Base-by-base conservation (phyloP, 805 yeast species). In the Candida dajiaensis region DNA sequence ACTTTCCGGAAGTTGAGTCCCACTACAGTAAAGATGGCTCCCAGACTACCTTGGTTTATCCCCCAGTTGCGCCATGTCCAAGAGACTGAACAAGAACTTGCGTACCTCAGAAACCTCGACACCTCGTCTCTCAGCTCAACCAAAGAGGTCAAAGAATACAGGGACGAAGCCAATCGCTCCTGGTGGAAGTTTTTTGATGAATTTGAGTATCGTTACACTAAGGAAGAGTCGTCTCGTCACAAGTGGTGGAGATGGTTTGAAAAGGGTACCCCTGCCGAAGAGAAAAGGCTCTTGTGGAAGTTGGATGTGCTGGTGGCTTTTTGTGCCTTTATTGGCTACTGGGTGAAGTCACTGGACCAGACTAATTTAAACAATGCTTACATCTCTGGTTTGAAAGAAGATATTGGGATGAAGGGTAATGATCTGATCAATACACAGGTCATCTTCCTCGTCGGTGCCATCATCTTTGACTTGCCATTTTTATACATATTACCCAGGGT, bases 261-360 rank as follows among this genome's bases (percentile, higher is more conserved):
- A 36, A 45, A 45, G 18, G 15, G 16, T 12, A 44, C 41, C 29
- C 23, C 47, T 3, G 67, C 72, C 56, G 77, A 71, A 2, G 71
- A 69, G 46, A 69, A 72, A 40, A 65, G 61, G 25, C 61, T 80
- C 31, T 56, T 79, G 15, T 59, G 69, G 52, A 82, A 82, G 57
- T 59, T 82, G 31, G 89, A 82, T 55, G 49, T 78, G 13, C 58
- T 79, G 29, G 64, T 84, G 43, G 70, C 80, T n/a, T 64, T 73
- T 38, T 80, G 80, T 53, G 72, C 82, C 9, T 74, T 81, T 56
- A 62, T 80, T 53, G 74, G 78, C 10, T 81, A 82, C 63, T 84
- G 86, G 86, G 78, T 81, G 43, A 82, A 82, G 58, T 78, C 78
- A 46, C 66, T 83, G 44, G 89, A 83, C 57, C 72, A 72, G 46